phyloP scores from a whole-genome alignment of 176 grass and related monocot genomes.

The Avena sativa region DNA sequence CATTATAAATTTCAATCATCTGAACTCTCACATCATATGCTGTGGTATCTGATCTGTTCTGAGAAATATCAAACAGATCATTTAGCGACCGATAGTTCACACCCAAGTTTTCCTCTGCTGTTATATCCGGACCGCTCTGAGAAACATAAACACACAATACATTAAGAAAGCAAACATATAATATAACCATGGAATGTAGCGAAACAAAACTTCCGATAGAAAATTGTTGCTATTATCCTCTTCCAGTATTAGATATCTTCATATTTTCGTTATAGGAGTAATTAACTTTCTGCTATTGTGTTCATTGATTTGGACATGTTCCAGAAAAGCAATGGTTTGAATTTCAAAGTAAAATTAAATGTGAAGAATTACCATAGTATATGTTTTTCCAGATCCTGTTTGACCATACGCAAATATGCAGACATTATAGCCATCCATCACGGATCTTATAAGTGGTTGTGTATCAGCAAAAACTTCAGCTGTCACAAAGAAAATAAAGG shows the following conservation, averaged over 20 bases:
- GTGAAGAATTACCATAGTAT: constrained; percentile 77
- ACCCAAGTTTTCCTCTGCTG: constrained; percentile 64
- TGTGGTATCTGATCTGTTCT: constrained; percentile 58
- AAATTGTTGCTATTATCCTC: constrained; percentile 12
- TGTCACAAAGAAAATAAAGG: constrained; percentile 54
- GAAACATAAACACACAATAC: constrained; percentile 28
- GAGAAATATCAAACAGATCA: constrained; percentile 81
- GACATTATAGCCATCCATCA: constrained; percentile 88
- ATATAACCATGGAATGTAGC: neutral
- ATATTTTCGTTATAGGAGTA: neutral
- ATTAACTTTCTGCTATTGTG: neutral
- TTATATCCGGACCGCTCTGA: constrained; percentile 80
- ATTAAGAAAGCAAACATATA: constrained; percentile 8
- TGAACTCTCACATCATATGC: constrained; percentile 73
- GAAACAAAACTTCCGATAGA: constrained; percentile 2
- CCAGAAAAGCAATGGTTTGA: neutral
- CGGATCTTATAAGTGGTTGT: constrained; percentile 76
- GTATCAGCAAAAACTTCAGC: constrained; percentile 77
- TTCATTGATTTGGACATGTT: neutral
- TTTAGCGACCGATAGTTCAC: constrained; percentile 82
- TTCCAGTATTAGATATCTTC: neutral
- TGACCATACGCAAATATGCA: constrained; percentile 97
- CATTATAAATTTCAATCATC: constrained; percentile 98
- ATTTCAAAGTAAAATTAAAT: neutral
- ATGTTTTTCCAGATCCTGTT: constrained; percentile 87